Percentiles rank a stretch among this genome's conserved stretches.
Evolutionary conservation across 352 stramenopile species (phyloP).

Genomic region (Pythium dissotocum): DNA sequence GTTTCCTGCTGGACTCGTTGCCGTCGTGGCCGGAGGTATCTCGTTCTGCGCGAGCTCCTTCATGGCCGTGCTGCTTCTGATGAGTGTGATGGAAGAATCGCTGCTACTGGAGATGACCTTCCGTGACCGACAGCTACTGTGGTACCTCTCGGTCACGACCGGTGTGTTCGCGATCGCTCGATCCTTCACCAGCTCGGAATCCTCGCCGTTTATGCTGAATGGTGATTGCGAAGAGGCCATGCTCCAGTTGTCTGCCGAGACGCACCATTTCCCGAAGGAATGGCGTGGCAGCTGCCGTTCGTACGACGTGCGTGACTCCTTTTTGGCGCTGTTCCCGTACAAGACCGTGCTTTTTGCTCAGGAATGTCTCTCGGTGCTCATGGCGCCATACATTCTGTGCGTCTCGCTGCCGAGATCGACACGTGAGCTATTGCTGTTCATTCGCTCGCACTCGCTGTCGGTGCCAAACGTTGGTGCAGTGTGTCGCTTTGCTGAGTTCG

Average conservation of each 20-base stretch:
- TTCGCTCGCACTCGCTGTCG: constrained; percentile 91
- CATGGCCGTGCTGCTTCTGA: constrained; percentile 92
- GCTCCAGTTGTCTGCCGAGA: constrained; percentile 88
- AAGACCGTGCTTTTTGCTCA: constrained; percentile 93
- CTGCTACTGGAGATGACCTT: constrained; percentile 96
- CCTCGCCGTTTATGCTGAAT: constrained; percentile 71
- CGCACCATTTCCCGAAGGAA: constrained; percentile 95
- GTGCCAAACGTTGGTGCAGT: constrained; percentile 93
- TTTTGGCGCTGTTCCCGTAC: constrained; percentile 93
- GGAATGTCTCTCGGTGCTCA: constrained; percentile 92
- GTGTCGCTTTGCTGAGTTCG: constrained; percentile 95
- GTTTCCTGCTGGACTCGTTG: constrained; percentile 90
- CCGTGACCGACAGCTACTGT: constrained; percentile 93
- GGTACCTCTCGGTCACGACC: constrained; percentile 95
- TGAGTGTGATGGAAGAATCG: constrained; percentile 95
- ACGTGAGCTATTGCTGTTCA: constrained; percentile 92
- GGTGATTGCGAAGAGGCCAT: constrained; percentile 85
- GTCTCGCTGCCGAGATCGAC: constrained; percentile 92
- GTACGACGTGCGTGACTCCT: constrained; percentile 85
- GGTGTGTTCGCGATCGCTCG: constrained; percentile 79
- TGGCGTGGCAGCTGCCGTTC: constrained; percentile 91
- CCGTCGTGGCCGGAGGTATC: constrained; percentile 91
- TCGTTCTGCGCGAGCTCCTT: constrained; percentile 96
- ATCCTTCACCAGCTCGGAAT: constrained; percentile 64
- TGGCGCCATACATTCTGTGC: constrained; percentile 96